Conservation (phyloP, 768 basidiomycete genomes). For the Candolleomyces efflorescens region DNA sequence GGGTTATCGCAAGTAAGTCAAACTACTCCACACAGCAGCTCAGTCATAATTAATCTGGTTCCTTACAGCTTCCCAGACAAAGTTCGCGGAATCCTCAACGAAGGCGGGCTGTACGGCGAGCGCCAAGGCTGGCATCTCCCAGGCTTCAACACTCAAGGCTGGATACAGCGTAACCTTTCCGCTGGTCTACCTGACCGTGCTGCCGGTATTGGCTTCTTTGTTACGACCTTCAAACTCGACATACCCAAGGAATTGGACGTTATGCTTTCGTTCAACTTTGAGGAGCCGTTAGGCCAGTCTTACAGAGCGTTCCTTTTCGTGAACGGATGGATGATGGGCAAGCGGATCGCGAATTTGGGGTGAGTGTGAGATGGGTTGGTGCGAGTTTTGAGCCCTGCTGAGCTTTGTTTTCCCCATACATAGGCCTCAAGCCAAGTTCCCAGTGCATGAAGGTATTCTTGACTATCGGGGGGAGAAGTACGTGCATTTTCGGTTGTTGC, state of each 20-base stretch:
- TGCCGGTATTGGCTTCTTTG: constrained; percentile 80
- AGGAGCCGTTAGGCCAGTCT: constrained; percentile 51
- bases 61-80: constrained; percentile 65
- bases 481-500: constrained; percentile 16
- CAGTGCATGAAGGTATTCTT: constrained; percentile 78
- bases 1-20: constrained; percentile 56
- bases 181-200: constrained; percentile 50
- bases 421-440: constrained; percentile 78
- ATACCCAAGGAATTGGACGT: constrained; percentile 61
- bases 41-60: background rate
- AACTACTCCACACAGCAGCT: background rate
- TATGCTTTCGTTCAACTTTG: constrained; percentile 69
- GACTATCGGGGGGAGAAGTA: constrained; percentile 71
- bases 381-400: no score
- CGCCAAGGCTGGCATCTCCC: constrained; percentile 74
- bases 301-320: constrained; percentile 75
- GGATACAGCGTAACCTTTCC: constrained; percentile 53
- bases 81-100: constrained; percentile 54
- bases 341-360: constrained; percentile 70
- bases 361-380: constrained; percentile 22
- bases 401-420: background rate
- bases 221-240: constrained; percentile 63
- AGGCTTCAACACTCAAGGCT: constrained; percentile 58
- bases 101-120: constrained; percentile 71
- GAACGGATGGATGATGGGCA: constrained; percentile 91